Percentiles rank a stretch among this genome's conserved stretches.
These are phyloP conservation scores for Russula griseocarnosa DNA, from an alignment of 768 basidiomycete species.

Conservation along the genomic window DNA sequence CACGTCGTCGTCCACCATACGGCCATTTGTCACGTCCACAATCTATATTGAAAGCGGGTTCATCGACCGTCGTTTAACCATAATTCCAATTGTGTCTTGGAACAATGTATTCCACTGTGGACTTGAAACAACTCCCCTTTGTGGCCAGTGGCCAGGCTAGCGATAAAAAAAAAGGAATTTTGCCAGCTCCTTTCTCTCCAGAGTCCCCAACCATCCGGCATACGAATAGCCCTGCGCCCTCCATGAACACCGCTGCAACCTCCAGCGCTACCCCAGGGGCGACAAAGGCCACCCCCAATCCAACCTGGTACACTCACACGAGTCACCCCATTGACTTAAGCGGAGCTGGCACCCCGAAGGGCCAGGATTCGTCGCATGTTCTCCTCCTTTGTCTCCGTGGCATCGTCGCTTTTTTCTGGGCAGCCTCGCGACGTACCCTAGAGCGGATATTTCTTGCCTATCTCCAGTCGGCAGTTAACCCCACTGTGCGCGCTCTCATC, in stretches of 20 bases:
- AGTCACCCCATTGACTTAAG: not conserved
- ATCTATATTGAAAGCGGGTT: not conserved
- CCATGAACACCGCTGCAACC: not conserved
- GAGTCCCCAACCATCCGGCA: not conserved
- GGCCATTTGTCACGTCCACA: not conserved
- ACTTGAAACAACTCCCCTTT: not conserved
- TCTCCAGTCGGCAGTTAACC: not conserved
- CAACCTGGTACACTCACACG: not conserved
- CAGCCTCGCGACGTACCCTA: not conserved
- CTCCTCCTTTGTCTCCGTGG: not conserved
- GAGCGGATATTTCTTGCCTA: not conserved
- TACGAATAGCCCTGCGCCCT: not conserved
- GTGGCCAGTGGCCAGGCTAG: too few relatives aligned
- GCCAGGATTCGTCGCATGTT: not conserved
- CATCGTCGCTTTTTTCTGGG: constrained; percentile 11
- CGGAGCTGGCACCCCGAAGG: not conserved
- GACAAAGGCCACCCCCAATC: not conserved
- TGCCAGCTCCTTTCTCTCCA: not conserved
- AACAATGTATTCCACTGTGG: not conserved
- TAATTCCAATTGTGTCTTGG: not conserved
- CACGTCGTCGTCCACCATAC: not conserved
- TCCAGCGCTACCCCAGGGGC: not conserved
- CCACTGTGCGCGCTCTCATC: not conserved
- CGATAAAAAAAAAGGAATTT: not conserved
- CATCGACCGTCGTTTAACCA: not conserved